Base-by-base conservation (phyloP, 140 eudicot genomes). In the Flaveria floridana region DNA sequence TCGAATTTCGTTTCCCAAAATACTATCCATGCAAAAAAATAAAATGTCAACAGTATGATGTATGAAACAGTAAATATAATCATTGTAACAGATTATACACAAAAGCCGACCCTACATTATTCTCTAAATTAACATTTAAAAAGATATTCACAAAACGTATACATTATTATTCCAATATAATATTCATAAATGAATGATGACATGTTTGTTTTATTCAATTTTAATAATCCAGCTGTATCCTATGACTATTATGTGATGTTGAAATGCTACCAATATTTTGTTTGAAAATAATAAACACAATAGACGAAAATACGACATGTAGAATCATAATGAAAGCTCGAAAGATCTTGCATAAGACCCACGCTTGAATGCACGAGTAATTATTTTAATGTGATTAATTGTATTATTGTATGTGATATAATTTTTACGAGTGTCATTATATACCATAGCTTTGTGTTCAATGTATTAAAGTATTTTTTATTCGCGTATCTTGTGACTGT, bases 221-320 rank as follows among this genome's bases (percentile, higher is more conserved):
- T 18, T 12, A 48, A 9, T 21, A 48, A 4, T 21, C 58, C 74
- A 67, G 68, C 47, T 66, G 58, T 66, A 4, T 23, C 16, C 37
- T 46, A 39, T 30, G 65, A 65, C 68, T 14, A 15, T 70, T 59
- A 58, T 71, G 46, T 78, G 77, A 71, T 78, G 82, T 64, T 15
- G 82, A 78, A 19, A 70, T 50, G 77, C 56, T 50, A 78, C 78
- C 82, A 18, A 71, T 21, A 69, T 41, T 78, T 57, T 42, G 65
- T 52, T 78, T 78, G 71, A 78, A 71, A 71, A 4, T 28, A 18
- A 50, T 78, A 70, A 62, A 72, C 67, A 78, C 44, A 69, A 61
- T 62, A 8, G 71, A 78, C 77, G 71, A 78, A 59, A 47, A 7
- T 48, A 70, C 42, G 56, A 61, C 72, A n/a, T 26, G 28, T 61